Percentiles rank a stretch among this genome's conserved stretches.
phyloP scores from a whole-genome alignment of 805 yeast species.

The Candida gorgasii region DNA sequence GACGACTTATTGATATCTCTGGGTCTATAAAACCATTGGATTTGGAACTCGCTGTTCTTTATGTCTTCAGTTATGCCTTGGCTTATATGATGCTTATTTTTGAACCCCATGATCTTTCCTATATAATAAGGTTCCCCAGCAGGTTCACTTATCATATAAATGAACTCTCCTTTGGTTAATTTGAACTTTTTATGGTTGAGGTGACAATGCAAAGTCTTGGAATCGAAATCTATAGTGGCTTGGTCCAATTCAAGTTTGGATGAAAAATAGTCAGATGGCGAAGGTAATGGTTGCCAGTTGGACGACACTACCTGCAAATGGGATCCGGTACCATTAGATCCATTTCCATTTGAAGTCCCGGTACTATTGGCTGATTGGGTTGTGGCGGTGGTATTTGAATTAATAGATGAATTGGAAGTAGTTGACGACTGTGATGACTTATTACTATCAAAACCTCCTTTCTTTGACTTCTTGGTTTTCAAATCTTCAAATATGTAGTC shows the following conservation, averaged over 20 bases:
- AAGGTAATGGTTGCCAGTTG: slow-evolving; percentile 53
- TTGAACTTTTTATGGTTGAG: slow-evolving; percentile 18
- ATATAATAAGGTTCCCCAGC: slow-evolving; percentile 93
- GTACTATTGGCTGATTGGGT: background rate
- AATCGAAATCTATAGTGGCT: slow-evolving; percentile 41
- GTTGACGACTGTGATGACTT: background rate
- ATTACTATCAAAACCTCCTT: background rate
- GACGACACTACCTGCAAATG: slow-evolving; percentile 20
- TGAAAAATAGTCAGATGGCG: slow-evolving; percentile 42
- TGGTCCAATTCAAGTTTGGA: slow-evolving; percentile 40
- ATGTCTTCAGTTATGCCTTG: slow-evolving; percentile 33
- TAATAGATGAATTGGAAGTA: background rate
- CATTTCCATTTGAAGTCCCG: background rate
- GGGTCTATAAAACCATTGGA: slow-evolving; percentile 92
- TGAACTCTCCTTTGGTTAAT: slow-evolving; percentile 59
- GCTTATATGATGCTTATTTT: slow-evolving; percentile 14
- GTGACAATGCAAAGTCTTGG: slow-evolving; percentile 35
- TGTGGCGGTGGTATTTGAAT: background rate
- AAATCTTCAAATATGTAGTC: slow-evolving; percentile 29
- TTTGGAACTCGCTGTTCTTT: slow-evolving; percentile 56
- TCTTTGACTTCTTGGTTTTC: slow-evolving; percentile 4
- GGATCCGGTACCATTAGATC: background rate
- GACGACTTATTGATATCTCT: slow-evolving; percentile 72
- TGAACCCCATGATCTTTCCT: slow-evolving; percentile 79
- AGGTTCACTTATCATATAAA: slow-evolving; percentile 87